Evolutionary conservation across 768 basidiomycete genomes (phyloP).

Genomic region (Galerina sulciceps): DNA sequence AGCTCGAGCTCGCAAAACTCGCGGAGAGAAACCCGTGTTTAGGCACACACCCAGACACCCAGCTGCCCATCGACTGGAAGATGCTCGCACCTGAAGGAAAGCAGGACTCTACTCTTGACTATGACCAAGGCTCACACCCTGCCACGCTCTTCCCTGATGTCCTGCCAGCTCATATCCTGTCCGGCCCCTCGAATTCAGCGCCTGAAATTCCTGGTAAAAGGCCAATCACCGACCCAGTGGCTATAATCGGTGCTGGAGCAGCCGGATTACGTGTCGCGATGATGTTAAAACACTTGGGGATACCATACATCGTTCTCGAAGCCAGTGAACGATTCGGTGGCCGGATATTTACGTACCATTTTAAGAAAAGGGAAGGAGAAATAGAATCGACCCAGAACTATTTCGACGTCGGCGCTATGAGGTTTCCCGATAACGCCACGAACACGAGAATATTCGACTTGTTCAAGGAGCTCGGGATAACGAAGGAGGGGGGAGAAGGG

Average conservation of each 20-base stretch:
- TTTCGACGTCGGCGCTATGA: constrained; percentile 38
- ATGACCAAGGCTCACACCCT: not conserved
- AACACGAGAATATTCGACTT: constrained; percentile 10
- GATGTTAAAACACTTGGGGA: constrained; percentile 29
- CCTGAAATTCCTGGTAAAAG: not conserved
- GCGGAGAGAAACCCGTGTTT: constrained; percentile 1
- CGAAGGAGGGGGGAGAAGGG: not conserved
- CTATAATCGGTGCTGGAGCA: constrained; percentile 24
- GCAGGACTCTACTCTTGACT: not conserved
- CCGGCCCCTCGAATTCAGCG: not conserved
- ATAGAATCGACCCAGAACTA: constrained; percentile 9
- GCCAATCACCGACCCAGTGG: not conserved
- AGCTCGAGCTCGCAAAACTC: constrained; percentile 6
- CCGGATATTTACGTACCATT: constrained; percentile 31
- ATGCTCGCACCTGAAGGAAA: not conserved
- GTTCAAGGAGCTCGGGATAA: constrained; percentile 9
- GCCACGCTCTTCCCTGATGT: constrained; percentile 5
- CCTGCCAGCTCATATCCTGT: not conserved
- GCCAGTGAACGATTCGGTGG: constrained; percentile 29
- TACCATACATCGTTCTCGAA: constrained; percentile 31
- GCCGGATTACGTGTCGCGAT: constrained; percentile 32
- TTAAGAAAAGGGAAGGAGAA: constrained; percentile 13
- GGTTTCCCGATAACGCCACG: constrained; percentile 31
- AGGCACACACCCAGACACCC: not conserved
- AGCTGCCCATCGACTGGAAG: not conserved